phyloP scores from a whole-genome alignment of 805 yeast genomes.

The Kuraishia ogatae region DNA sequence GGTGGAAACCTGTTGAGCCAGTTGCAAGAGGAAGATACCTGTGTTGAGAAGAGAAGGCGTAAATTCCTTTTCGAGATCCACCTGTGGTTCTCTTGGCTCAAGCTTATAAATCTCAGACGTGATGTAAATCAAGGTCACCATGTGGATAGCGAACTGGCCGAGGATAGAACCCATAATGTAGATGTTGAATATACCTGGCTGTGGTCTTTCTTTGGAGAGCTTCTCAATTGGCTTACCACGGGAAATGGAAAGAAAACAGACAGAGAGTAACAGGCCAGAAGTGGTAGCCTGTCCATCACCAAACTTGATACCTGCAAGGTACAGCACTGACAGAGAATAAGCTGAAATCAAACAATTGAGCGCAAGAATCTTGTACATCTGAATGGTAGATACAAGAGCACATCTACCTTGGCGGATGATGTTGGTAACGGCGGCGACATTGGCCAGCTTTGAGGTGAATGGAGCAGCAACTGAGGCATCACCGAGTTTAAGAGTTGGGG shows the following conservation, averaged over 20 bases:
- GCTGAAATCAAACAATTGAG: slow-evolving; percentile 95
- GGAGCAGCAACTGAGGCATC: slow-evolving; percentile 99
- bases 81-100: slow-evolving; percentile 88
- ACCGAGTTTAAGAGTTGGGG: slow-evolving; percentile 89
- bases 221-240: slow-evolving; percentile 88
- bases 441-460: slow-evolving; percentile 88
- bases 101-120: slow-evolving; percentile 74
- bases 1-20: slow-evolving; percentile 95
- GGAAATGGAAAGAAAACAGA: slow-evolving; percentile 91
- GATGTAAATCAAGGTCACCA: slow-evolving; percentile 71
- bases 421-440: slow-evolving; percentile 86
- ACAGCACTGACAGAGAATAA: slow-evolving; percentile 87
- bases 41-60: slow-evolving; percentile 88
- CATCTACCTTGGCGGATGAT: slow-evolving; percentile 97
- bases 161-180: slow-evolving; percentile 97
- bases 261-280: slow-evolving; percentile 86
- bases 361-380: slow-evolving; percentile 97
- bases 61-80: slow-evolving; percentile 85
- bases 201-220: slow-evolving; percentile 90
- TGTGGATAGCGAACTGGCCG: slow-evolving; percentile 94
- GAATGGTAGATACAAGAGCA: slow-evolving; percentile 94
- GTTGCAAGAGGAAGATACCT: slow-evolving; percentile 88
- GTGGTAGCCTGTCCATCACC: slow-evolving; percentile 98
- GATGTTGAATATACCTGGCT: slow-evolving; percentile 89
- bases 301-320: slow-evolving; percentile 94